Evolutionary conservation across 768 basidiomycete genomes (phyloP).

Genomic region (Mycena olivaceomarginata): DNA sequence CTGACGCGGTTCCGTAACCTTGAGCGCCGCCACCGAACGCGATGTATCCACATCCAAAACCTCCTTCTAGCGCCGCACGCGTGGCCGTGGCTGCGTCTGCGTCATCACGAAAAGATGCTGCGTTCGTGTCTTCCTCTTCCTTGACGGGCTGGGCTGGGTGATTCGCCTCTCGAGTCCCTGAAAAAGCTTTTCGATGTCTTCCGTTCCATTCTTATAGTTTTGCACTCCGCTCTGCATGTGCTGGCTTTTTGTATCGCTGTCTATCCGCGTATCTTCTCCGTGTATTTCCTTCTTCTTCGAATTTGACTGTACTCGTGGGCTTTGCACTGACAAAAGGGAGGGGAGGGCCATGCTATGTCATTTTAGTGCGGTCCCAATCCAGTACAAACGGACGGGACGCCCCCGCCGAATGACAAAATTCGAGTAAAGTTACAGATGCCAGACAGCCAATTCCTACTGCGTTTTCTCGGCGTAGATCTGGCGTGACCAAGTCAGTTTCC

Average conservation of each 20-base stretch:
- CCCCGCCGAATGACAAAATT: no score
- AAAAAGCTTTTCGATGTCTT: slow-evolving; percentile 8
- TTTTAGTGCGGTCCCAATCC: not conserved
- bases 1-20: slow-evolving; percentile 49
- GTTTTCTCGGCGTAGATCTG: slow-evolving; percentile 77
- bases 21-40: slow-evolving; percentile 51
- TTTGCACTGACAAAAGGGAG: not conserved
- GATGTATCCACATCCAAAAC: slow-evolving; percentile 12
- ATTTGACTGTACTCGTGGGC: not conserved
- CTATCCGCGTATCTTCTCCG: slow-evolving; percentile 26
- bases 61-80: slow-evolving; percentile 14
- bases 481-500: not conserved
- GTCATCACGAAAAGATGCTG: not conserved
- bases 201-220: slow-evolving; percentile 34
- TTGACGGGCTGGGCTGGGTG: slow-evolving; percentile 71
- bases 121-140: slow-evolving; percentile 52
- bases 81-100: not conserved
- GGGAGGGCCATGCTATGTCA: not conserved
- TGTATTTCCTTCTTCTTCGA: not conserved
- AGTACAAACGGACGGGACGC: not conserved
- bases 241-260: not conserved
- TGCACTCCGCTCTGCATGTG: not conserved
- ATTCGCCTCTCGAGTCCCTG: slow-evolving; percentile 36
- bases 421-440: not conserved
- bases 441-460: no score